Conservation (phyloP, 2,329 filamentous ascomycete genomes). For the Alternaria brassicicola region DNA sequence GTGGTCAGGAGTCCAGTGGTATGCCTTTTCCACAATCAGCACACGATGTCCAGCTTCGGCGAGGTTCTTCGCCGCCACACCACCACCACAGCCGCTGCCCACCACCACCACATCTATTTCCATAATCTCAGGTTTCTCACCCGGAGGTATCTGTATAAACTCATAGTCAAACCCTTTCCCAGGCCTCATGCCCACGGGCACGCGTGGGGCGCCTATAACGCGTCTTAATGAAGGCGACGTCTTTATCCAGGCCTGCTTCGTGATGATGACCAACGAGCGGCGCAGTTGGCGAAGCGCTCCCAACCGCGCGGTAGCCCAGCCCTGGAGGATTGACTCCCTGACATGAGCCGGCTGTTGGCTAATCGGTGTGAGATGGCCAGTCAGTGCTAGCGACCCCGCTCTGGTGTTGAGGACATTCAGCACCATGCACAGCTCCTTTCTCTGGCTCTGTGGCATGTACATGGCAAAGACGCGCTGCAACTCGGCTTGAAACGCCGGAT, state of each 20-base stretch:
- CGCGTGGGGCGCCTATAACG: conserved; percentile 64
- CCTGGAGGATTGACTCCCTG: conserved; percentile 66
- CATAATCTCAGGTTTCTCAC: conserved; percentile 62
- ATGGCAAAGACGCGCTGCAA: conserved; percentile 57
- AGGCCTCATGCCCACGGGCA: conserved; percentile 61
- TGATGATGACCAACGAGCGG: conserved; percentile 62
- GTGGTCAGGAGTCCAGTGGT: conserved; percentile 73
- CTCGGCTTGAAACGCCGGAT: conserved; percentile 60
- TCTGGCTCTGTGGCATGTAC: conserved; percentile 57
- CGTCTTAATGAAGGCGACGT: conserved; percentile 61
- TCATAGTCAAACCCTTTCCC: conserved; percentile 62
- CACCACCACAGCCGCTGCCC: conserved; percentile 86
- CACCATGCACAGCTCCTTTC: conserved; percentile 58
- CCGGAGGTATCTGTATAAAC: conserved; percentile 67
- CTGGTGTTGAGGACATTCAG: conserved; percentile 63
- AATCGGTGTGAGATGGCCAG: conserved; percentile 69
- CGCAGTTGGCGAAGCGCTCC: conserved; percentile 61
- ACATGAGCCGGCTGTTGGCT: conserved; percentile 65
- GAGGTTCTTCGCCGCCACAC: conserved; percentile 79
- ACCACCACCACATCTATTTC: conserved; percentile 84
- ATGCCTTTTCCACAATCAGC: conserved; percentile 81
- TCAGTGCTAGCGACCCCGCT: conserved; percentile 68
- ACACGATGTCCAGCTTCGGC: conserved; percentile 77
- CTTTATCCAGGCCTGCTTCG: conserved; percentile 62
- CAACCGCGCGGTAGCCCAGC: conserved; percentile 66